Base-by-base conservation (phyloP, 1,139 yeast genomes). In the Saccharomycopsis crataegensis region DNA sequence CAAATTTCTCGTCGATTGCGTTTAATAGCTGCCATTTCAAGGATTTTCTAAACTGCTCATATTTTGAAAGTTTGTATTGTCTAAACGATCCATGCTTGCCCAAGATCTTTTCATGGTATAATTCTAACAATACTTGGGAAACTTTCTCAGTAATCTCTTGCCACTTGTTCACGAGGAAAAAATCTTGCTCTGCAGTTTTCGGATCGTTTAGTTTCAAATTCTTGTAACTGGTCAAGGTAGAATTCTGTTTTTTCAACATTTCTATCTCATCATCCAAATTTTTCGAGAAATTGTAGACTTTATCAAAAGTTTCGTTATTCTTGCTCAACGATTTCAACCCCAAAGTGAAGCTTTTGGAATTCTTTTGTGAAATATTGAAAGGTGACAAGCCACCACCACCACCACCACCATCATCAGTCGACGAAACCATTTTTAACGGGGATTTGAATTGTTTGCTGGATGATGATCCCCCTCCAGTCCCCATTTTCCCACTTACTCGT, bases 21-120 rank as follows among this genome's bases (percentile, higher is more conserved):
- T 47, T 44, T 6, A 56, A 12, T 34, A 50, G 22, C 40, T 37
- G 36, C 52, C 57, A 47, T 43, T 43, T 33, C 8, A 54, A 16
- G 3, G 49, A 41, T 32, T 48, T 41, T n/a, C 55, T 38, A 32
- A 46, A 46, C 36, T 46, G 43, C 12, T 54, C 55, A 45, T 43
- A 56, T 43, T 54, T 54, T 9, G 52, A 42, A 33, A 56, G 44
- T 33, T 56, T 56, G 45, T 56, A 56, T 3, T 43, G n/a, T 33
- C 48, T 34, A 33, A 54, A 56, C n/a, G 46, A 42, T n/a, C 45
- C 53, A 37, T 53, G 57, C 37, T 54, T 48, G 31, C 37, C 49
- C 14, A 53, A 16, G 42, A 56, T 56, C 33, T 53, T 54, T 40
- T 46, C 51, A 11, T 42, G 14, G 32, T 54, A 51, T 12, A 44